These are phyloP conservation scores for Debaryomyces fabryi DNA, from an alignment of 1,139 yeast species.

Conservation along the genomic window DNA sequence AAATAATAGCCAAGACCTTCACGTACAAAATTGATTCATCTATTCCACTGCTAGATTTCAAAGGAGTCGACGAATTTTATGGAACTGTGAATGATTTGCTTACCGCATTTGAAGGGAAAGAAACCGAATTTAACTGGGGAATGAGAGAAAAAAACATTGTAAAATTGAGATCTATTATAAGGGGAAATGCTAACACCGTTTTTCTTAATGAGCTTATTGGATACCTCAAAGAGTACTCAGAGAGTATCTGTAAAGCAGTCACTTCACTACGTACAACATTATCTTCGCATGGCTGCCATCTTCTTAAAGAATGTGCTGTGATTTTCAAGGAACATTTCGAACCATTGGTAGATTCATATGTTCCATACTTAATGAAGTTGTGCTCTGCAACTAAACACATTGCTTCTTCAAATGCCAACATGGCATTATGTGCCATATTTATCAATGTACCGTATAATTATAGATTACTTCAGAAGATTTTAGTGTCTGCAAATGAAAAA, in stretches of 20 bases:
- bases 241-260: slow-evolving; percentile 69
- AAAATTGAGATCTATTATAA: slow-evolving; percentile 57
- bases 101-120: slow-evolving; percentile 67
- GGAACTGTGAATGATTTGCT: slow-evolving; percentile 20
- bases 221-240: slow-evolving; percentile 49
- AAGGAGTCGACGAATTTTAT: slow-evolving; percentile 20
- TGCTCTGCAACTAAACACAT: slow-evolving; percentile 80
- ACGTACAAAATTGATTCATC: slow-evolving; percentile 31
- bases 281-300: slow-evolving; percentile 72
- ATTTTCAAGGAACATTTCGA: slow-evolving; percentile 56
- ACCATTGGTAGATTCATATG: slow-evolving; percentile 59
- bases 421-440: slow-evolving; percentile 64
- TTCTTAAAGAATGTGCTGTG: slow-evolving; percentile 73
- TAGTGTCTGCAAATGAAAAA: slow-evolving; percentile 62
- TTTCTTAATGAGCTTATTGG: slow-evolving; percentile 47
- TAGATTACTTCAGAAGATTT: slow-evolving; percentile 57
- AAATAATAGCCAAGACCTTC: slow-evolving; percentile 19
- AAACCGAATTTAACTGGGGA: slow-evolving; percentile 88
- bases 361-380: slow-evolving; percentile 60
- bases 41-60: slow-evolving; percentile 22
- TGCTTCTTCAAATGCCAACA: slow-evolving; percentile 74
- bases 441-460: slow-evolving; percentile 55
- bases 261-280: slow-evolving; percentile 82
- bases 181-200: slow-evolving; percentile 53
- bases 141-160: slow-evolving; percentile 65